These are phyloP conservation scores for Termitomyces sp. DNA, from an alignment of 768 basidiomycete species.

Conservation along the genomic window DNA sequence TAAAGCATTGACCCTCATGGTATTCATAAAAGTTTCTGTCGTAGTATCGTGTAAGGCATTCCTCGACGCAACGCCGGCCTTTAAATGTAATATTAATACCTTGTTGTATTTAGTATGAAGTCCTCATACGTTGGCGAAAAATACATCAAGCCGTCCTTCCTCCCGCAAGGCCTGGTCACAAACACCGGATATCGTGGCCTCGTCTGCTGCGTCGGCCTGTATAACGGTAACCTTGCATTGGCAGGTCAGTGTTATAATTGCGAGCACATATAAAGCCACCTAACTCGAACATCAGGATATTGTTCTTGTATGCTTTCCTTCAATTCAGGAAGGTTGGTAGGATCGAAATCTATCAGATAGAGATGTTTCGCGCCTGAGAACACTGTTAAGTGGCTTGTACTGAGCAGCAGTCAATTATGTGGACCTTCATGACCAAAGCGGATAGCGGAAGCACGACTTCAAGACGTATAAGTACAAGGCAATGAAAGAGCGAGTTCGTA, in stretches of 20 bases:
- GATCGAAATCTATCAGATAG: constrained; percentile 71
- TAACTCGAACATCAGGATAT: constrained; percentile 80
- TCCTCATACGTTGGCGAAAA: constrained; percentile 86
- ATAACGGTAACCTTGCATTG: constrained; percentile 65
- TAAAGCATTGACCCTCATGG: constrained; percentile 71
- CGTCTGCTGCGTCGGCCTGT: constrained; percentile 83
- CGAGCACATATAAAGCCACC: background rate
- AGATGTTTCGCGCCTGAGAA: constrained; percentile 68
- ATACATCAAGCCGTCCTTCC: constrained; percentile 86
- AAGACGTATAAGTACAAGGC: background rate
- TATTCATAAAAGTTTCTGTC: constrained; percentile 66
- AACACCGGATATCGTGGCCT: constrained; percentile 59
- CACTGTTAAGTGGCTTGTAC: background rate
- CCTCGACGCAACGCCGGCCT: constrained; percentile 66
- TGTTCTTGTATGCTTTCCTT: constrained; percentile 60
- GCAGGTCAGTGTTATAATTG: background rate
- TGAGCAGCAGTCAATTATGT: background rate
- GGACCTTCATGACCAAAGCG: constrained; percentile 80
- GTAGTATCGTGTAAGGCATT: constrained; percentile 50
- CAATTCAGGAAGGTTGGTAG: constrained; percentile 66
- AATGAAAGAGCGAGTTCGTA: background rate
- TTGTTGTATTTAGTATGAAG: background rate
- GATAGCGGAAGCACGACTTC: constrained; percentile 68
- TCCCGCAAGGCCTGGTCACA: constrained; percentile 75
- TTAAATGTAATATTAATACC: background rate